A percentile compares a stretch with the other conserved stretches of the same genome.
phyloP scores from a whole-genome alignment of 1,284 basidiomycete genomes.

The Leccinum huronense region DNA sequence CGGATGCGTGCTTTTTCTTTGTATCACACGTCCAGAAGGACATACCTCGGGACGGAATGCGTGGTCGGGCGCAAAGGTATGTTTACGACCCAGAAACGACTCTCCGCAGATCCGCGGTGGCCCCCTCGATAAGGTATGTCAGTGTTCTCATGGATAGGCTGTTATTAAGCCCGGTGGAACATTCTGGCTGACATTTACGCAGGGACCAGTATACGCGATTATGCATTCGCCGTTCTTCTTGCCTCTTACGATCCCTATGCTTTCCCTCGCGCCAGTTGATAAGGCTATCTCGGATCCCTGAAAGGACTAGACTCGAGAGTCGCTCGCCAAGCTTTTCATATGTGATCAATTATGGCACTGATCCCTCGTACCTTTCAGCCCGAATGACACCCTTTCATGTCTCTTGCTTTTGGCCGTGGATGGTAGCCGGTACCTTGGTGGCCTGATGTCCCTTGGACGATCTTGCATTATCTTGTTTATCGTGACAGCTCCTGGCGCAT shows the following conservation, averaged over 20 bases:
- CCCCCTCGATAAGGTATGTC: slow-evolving; percentile 23
- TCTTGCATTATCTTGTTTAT: slow-evolving; percentile 14
- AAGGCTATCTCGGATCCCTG: slow-evolving; percentile 32
- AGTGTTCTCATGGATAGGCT: slow-evolving; percentile 28
- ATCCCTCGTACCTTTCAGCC: slow-evolving; percentile 26
- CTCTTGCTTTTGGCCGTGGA: slow-evolving; percentile 12
- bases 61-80: slow-evolving; percentile 7
- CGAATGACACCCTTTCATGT: slow-evolving; percentile 14
- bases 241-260: slow-evolving; percentile 25
- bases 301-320: slow-evolving; percentile 28
- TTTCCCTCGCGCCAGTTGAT: slow-evolving; percentile 25
- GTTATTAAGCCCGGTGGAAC: slow-evolving; percentile 26
- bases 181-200: slow-evolving; percentile 21
- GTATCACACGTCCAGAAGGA: slow-evolving; percentile 6
- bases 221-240: slow-evolving; percentile 30
- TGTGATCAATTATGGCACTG: slow-evolving; percentile 22
- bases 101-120: slow-evolving; percentile 34
- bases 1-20: slow-evolving; percentile 18
- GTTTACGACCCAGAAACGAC: slow-evolving; percentile 5
- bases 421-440: slow-evolving; percentile 23
- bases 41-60: slow-evolving; percentile 20
- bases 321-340: slow-evolving; percentile 24
- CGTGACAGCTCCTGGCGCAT: slow-evolving; percentile 11
- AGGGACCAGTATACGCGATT: slow-evolving; percentile 23
- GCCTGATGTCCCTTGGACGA: slow-evolving; percentile 18